Evolutionary conservation across 306 rosid species (phyloP).

Genomic region (Begonia peltatifolia): DNA sequence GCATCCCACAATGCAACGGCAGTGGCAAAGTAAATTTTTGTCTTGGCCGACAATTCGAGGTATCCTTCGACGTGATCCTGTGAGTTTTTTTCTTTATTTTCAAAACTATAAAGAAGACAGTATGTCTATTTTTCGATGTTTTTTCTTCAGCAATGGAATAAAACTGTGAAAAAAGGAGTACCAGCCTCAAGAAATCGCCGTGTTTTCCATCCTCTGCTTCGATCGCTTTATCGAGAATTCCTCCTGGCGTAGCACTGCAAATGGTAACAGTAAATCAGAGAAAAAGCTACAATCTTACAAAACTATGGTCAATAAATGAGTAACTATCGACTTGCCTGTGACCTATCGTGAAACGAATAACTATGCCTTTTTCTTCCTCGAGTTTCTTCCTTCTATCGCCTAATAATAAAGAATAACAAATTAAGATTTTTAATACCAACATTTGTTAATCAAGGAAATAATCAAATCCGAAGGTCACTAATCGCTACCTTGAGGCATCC

Average conservation of each 20-base stretch:
- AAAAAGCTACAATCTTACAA: too few relatives aligned
- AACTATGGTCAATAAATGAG: too few relatives aligned
- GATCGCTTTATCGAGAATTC: conserved; percentile 77
- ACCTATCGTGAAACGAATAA: conserved; percentile 80
- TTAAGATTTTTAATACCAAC: not conserved
- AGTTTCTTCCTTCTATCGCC: conserved; percentile 59
- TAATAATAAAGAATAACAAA: conserved; percentile 8
- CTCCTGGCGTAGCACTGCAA: conserved; percentile 58
- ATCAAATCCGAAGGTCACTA: too few relatives aligned
- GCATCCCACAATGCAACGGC: conserved; percentile 75
- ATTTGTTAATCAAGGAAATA: not conserved
- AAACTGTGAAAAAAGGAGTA: conserved; percentile 1
- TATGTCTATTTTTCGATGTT: too few relatives aligned
- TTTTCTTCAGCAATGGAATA: too few relatives aligned
- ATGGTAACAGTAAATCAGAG: too few relatives aligned
- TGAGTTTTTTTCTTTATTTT: too few relatives aligned
- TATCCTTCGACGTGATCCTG: conserved; percentile 76
- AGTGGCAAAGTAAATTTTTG: conserved; percentile 58
- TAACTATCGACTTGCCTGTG: conserved; percentile 43
- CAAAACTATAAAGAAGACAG: too few relatives aligned
- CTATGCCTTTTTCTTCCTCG: conserved; percentile 83
- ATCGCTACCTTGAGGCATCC: conserved; percentile 72
- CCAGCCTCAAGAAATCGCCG: conserved; percentile 79
- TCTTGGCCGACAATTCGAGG: conserved; percentile 59
- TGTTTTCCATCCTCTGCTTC: conserved; percentile 69